Base-by-base conservation (phyloP, 495 filamentous ascomycete species). In the Rhypophila decipiens region DNA sequence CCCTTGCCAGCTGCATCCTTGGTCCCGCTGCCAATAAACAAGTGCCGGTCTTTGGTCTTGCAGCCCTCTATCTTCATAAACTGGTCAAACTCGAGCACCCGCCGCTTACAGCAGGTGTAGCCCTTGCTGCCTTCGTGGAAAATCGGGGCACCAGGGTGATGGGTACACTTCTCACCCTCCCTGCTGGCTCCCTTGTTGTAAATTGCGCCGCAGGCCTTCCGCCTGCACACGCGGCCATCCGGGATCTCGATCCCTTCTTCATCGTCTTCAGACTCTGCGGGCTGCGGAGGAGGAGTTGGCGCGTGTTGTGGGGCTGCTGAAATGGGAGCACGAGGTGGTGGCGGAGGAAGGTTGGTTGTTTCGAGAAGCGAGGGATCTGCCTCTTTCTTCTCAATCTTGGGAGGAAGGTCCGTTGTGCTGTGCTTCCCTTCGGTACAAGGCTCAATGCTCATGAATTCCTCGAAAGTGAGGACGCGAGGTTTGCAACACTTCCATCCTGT, bases 401-500 rank as follows among this genome's bases (percentile, higher is more conserved):
- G 66, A 1, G 82, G 78, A 40, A 82, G 66, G 45, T 80, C 90
- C 48, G 91, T 83, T 3, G 85, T 88, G 44, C 87, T 91, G 72
- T 99, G 93, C 53, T 84, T 93, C 57, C 93, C 93, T 15, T 83
- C 87, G 18, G 94, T 96, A 75, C 93, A 99, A 19, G 94, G 90
- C 23, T 88, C 78, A 54, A 99, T 97, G 40, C 76, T 65, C 58
- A 97, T 87, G 74, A 99, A 99, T 71, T 99, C 93, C 68, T 99
- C 94, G 60, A 99, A 99, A 42, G 91, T 96, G 54, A 99, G 77
- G 53, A 97, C 89, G 66, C 94, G 86, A 47, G 90, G 86, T 73
- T 96, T 99, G 77, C 93, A 99, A 72, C 93, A 99, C 74, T 95
- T 96, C 93, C 93, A 99, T 57, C 93, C 93, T 96, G 64, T 49